These are phyloP conservation scores for Eucalyptus cloeziana DNA, from an alignment of 345 rosid genomes.

Conservation along the genomic window DNA sequence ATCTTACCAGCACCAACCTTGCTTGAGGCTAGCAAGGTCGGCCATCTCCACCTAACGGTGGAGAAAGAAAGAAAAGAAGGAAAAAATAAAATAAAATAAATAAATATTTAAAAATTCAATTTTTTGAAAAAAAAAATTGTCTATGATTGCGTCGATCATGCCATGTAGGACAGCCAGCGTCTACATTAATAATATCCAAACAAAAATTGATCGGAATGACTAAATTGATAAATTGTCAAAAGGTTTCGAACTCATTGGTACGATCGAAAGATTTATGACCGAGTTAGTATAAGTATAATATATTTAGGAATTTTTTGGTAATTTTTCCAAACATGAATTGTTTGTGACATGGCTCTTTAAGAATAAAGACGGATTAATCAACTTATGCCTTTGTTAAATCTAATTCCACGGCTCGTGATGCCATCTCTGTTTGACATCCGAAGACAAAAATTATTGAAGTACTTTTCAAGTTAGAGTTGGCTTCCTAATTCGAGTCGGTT, in stretches of 20 bases:
- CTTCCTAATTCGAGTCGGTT: fast-evolving
- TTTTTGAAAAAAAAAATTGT: too few species aligned
- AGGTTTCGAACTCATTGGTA: fast-evolving
- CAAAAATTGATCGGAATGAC: fast-evolving
- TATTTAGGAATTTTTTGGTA: fast-evolving
- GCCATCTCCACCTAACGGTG: fast-evolving
- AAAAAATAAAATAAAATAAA: too few species aligned
- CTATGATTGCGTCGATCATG: fast-evolving
- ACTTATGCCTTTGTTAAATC: neutral
- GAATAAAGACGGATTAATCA: neutral
- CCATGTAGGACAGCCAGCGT: fast-evolving
- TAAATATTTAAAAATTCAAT: too few species aligned
- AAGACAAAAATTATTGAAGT: neutral
- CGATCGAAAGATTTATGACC: fast-evolving
- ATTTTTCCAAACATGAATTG: neutral
- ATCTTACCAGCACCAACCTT: too few species aligned
- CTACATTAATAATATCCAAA: fast-evolving
- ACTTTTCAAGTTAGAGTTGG: neutral
- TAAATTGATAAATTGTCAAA: too few species aligned
- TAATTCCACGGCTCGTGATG: neutral
- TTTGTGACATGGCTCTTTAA: neutral
- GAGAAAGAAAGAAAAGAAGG: neutral
- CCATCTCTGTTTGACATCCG: fast-evolving
- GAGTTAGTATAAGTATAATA: fast-evolving
- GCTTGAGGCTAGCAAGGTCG: too few species aligned